These are phyloP conservation scores for Apiospora koreana DNA, from an alignment of 2,329 filamentous ascomycete species.

Conservation along the genomic window DNA sequence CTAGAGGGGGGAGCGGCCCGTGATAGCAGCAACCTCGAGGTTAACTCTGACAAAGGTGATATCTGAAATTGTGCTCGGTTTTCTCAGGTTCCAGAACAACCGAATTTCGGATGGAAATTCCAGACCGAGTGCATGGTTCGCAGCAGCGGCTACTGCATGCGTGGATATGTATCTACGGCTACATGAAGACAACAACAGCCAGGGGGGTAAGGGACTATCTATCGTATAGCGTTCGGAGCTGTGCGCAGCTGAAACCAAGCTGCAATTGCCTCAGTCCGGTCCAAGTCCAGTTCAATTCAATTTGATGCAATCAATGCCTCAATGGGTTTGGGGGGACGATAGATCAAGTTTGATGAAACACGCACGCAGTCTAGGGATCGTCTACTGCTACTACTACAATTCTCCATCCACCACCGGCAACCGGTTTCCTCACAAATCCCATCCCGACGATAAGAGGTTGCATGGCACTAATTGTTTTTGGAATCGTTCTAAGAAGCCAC, in stretches of 20 bases:
- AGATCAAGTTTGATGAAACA: too few species aligned
- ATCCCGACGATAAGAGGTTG: constrained; percentile 10
- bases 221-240: not conserved
- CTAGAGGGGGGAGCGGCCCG: not conserved
- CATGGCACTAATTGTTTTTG: not conserved
- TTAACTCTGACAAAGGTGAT: not conserved
- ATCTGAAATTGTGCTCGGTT: not conserved
- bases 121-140: not conserved
- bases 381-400: too few species aligned
- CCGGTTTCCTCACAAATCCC: not conserved
- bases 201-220: not conserved
- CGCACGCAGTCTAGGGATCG: too few species aligned
- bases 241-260: not conserved
- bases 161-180: not conserved
- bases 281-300: not conserved
- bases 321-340: not conserved
- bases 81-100: not conserved
- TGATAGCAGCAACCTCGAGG: not conserved
- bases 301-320: not conserved
- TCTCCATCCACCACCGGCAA: not conserved
- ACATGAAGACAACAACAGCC: too few species aligned
- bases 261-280: not conserved
- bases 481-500: not conserved
- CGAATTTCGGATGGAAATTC: not conserved
- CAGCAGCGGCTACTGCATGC: not conserved